These are phyloP conservation scores for Exophiala bonariae DNA, from an alignment of 2,329 filamentous ascomycete species.

Conservation along the genomic window DNA sequence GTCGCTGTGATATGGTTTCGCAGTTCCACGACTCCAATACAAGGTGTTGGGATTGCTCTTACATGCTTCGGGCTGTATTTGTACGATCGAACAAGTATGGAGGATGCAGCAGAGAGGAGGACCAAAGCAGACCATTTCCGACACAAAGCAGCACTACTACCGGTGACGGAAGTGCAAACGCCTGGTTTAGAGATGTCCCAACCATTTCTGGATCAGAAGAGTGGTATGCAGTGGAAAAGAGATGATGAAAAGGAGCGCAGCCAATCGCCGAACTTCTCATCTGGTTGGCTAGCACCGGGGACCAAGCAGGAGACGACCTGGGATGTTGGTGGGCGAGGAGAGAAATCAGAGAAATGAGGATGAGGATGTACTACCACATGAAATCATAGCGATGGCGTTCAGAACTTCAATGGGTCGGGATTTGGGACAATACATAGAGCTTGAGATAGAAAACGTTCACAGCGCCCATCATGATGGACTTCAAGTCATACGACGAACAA, in stretches of 20 bases:
- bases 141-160: conserved; percentile 63
- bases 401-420: conserved; percentile 1
- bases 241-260: conserved; percentile 41
- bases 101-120: conserved; percentile 81
- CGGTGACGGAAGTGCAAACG: conserved; percentile 53
- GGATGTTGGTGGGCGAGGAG: conserved; percentile 51
- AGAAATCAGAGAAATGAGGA: conserved; percentile 25
- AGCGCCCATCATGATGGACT: too few species aligned
- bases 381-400: conserved; percentile 20
- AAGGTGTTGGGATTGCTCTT: conserved; percentile 80
- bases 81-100: conserved; percentile 89
- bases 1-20: conserved; percentile 96
- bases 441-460: background rate
- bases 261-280: conserved; percentile 7
- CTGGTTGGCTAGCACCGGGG: conserved; percentile 69
- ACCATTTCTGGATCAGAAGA: conserved; percentile 9
- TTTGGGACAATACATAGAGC: background rate
- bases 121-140: conserved; percentile 66
- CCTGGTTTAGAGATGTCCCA: conserved; percentile 31
- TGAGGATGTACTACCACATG: conserved; percentile 17
- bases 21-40: conserved; percentile 78
- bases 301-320: conserved; percentile 87
- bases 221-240: conserved; percentile 36
- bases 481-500: too few species aligned
- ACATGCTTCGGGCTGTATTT: conserved; percentile 93